Evolutionary conservation across 106 monocot genomes (phyloP), one percentile per base, ranked within the genome.

Genomic region (Dioscorea zingiberensis): DNA sequence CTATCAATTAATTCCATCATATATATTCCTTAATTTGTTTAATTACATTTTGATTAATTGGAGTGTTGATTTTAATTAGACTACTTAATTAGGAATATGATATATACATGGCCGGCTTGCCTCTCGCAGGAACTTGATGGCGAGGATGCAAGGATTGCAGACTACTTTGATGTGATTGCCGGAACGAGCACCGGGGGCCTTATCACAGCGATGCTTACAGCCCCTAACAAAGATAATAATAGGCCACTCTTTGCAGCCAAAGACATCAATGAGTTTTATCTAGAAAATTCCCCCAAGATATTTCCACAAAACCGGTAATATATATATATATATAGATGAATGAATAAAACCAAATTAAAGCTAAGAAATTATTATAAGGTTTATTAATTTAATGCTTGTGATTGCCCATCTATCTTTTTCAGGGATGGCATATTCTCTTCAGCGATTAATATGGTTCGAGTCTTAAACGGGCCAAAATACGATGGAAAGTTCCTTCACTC

Each of bases 131-230:
- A 59, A 16, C 27, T 59, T 10, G 58, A 59, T 59, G 58, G 58
- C 7, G 27, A 59, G 25, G 25, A 59, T 59, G 8, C 18, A 1
- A 23, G 58, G 8, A 8, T 59, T 16, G 58, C 27, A 27, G 58
- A 59, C 58, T 59, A 59, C 25, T 59, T 59, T 59, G 58, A 59
- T 59, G 25, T 59, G 24, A 59, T 59, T 16, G 58, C 58, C 8
- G 58, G 58, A 27, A 59, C 58, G 58, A 59, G 58, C 58, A 59
- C 58, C 58, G 58, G 58, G 3, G 58, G 58, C 27, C 58, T 59
- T 14, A 16, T 59, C 7, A 25, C 58, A 5, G 16, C 58, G 12
- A 59, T 59, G 58, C 7, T 59, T 25, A 59, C 58, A 7, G 23
- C 58, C 25, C 58, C 58, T 10, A 18, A 59, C 25, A 59, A 59